phyloP scores from a whole-genome alignment of 2,329 filamentous ascomycete species.

The Fusarium verrucosum region DNA sequence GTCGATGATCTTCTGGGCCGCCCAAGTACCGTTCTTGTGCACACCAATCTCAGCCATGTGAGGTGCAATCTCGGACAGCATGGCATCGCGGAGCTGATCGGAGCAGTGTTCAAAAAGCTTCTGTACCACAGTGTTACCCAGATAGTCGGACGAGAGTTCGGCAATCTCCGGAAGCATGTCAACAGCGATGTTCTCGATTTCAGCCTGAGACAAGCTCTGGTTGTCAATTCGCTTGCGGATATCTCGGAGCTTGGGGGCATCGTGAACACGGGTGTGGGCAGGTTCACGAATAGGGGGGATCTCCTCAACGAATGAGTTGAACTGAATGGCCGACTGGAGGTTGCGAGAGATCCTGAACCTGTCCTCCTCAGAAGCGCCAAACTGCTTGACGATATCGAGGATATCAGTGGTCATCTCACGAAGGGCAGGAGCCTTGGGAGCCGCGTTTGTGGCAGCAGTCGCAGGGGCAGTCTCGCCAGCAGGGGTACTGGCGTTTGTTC shows the following conservation, averaged over 20 bases:
- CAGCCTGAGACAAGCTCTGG: conserved; percentile 81
- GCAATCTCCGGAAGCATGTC: conserved; percentile 98
- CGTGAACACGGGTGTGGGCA: conserved; percentile 86
- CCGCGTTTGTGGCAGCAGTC: conserved; percentile 49
- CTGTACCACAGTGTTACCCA: conserved; percentile 99
- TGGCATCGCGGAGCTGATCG: conserved; percentile 87
- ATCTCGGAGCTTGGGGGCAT: conserved; percentile 92
- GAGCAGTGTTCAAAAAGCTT: conserved; percentile 98
- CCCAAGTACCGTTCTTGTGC: conserved; percentile 99
- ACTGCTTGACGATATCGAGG: conserved; percentile 83
- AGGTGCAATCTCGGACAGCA: conserved; percentile 87
- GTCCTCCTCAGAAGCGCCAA: conserved; percentile 86
- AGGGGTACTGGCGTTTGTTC: conserved; percentile 42
- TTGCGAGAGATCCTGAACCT: conserved; percentile 74
- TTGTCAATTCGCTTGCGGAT: conserved; percentile 99
- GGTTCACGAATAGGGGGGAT: conserved; percentile 91
- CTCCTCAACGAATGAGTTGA: conserved; percentile 77
- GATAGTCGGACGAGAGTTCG: conserved; percentile 92
- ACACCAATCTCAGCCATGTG: conserved; percentile 96
- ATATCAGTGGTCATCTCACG: conserved; percentile 85
- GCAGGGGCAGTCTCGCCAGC: conserved; percentile 51
- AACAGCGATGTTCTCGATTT: conserved; percentile 91
- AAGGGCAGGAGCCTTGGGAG: conserved; percentile 76
- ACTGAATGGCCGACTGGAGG: conserved; percentile 81
- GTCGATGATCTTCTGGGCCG: conserved; percentile 98